Conservation (phyloP, 805 yeast genomes). For the Scheffersomyces amazonensis region DNA sequence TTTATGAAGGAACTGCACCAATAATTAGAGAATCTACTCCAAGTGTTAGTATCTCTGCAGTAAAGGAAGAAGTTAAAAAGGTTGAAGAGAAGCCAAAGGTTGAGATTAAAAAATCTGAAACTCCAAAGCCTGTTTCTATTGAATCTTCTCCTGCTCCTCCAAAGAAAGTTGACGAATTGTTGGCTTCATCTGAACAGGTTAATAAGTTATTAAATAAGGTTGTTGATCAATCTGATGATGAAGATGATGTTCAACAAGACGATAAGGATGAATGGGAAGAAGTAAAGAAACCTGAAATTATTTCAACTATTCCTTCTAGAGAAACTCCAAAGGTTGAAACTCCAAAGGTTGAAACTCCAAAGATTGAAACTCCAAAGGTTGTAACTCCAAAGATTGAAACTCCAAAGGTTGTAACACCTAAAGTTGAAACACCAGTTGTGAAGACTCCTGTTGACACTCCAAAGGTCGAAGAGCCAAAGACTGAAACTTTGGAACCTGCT, state of each 20-base stretch:
- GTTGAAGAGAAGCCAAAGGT: slow-evolving; percentile 13
- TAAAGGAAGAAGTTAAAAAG: slow-evolving; percentile 19
- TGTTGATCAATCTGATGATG: slow-evolving; percentile 36
- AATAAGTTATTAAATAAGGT: slow-evolving; percentile 35
- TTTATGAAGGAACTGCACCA: slow-evolving; percentile 75
- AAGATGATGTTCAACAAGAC: slow-evolving; percentile 21
- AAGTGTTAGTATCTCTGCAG: slow-evolving; percentile 24
- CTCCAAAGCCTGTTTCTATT: slow-evolving; percentile 4
- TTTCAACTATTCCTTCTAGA: slow-evolving; percentile 8
- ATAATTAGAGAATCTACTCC: slow-evolving; percentile 40
- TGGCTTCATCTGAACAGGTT: slow-evolving; percentile 35
- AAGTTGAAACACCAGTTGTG: slow-evolving; percentile 6
- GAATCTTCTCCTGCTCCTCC: slow-evolving; percentile 12
- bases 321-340: slow-evolving; percentile 11
- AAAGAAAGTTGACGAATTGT: slow-evolving; percentile 33
- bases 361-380: slow-evolving; percentile 5
- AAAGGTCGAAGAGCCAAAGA: background rate
- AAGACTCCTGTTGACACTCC: background rate
- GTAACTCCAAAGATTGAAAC: slow-evolving; percentile 7
- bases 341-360: slow-evolving; percentile 9
- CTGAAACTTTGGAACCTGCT: slow-evolving; percentile 8
- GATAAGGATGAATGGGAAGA: slow-evolving; percentile 41
- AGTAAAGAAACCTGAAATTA: slow-evolving; percentile 23
- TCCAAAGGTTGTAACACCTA: slow-evolving; percentile 15
- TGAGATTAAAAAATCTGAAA: slow-evolving; percentile 9